Evolutionary conservation across 345 rosid genomes (phyloP).

Genomic region (Bruguiera gymnorhiza): DNA sequence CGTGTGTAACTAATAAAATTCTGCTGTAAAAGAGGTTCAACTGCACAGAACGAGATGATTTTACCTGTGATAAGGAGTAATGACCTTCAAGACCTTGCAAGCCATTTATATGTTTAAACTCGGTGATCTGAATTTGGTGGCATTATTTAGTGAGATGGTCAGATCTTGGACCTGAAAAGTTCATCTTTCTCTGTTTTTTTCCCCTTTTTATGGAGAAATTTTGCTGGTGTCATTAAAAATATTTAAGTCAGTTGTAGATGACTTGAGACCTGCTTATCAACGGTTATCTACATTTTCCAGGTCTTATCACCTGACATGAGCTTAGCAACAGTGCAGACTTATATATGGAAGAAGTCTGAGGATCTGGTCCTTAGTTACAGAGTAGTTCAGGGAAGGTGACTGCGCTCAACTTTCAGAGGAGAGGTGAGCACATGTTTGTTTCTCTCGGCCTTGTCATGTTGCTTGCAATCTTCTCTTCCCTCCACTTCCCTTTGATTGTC

Average conservation of each 20-base stretch:
- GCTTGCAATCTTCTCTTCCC: not conserved
- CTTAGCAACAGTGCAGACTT: constrained; percentile 87
- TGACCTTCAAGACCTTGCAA: too few species aligned
- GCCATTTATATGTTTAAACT: too few species aligned
- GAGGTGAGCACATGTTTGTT: constrained; percentile 35
- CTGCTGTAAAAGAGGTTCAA: too few species aligned
- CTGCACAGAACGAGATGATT: too few species aligned
- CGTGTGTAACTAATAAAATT: too few species aligned
- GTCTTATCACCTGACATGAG: constrained; percentile 96
- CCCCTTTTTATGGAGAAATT: too few species aligned
- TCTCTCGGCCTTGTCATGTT: not conserved
- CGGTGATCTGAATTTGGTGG: too few species aligned
- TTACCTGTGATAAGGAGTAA: too few species aligned
- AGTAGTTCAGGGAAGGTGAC: constrained; percentile 71
- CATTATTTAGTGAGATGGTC: too few species aligned
- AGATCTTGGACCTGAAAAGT: too few species aligned
- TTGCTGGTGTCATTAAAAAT: too few species aligned
- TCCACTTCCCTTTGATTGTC: not conserved
- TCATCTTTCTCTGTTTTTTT: too few species aligned
- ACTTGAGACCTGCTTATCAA: not conserved
- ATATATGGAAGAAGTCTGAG: constrained; percentile 95
- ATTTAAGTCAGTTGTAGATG: not conserved
- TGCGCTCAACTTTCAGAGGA: constrained; percentile 9
- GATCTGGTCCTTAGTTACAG: constrained; percentile 91
- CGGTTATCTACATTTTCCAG: constrained; percentile 36